phyloP scores from a whole-genome alignment of 345 rosid species.

The Populus pruinosa region DNA sequence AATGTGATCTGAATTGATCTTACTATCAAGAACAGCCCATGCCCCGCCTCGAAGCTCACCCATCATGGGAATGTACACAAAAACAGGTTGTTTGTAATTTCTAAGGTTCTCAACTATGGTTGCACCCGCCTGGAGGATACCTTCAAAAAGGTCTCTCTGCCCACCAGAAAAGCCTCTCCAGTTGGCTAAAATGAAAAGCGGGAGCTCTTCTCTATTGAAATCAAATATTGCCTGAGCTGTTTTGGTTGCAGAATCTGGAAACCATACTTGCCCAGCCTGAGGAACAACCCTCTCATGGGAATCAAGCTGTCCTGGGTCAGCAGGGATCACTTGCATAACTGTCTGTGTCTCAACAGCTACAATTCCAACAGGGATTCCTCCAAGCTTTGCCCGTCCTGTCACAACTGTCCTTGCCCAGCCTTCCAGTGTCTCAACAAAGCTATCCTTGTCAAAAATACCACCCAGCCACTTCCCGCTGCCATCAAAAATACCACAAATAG shows the following conservation, averaged over 20 bases:
- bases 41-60: slow-evolving; percentile 99
- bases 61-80: slow-evolving; percentile 97
- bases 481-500: slow-evolving; percentile 68
- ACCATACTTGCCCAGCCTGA: slow-evolving; percentile 99
- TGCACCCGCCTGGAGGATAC: slow-evolving; percentile 99
- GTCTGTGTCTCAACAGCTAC: slow-evolving; percentile 99
- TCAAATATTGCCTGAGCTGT: slow-evolving; percentile 96
- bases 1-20: slow-evolving; percentile 84
- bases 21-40: slow-evolving; percentile 98
- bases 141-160: slow-evolving; percentile 97
- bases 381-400: slow-evolving; percentile 99
- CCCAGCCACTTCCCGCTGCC: slow-evolving; percentile 82
- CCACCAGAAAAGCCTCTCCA: slow-evolving; percentile 99
- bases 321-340: slow-evolving; percentile 96
- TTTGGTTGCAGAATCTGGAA: slow-evolving; percentile 97
- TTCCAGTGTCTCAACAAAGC: slow-evolving; percentile 88
- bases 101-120: slow-evolving; percentile 95
- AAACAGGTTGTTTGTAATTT: slow-evolving; percentile 94
- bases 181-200: slow-evolving; percentile 91
- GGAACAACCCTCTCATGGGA: slow-evolving; percentile 99
- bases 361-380: slow-evolving; percentile 97
- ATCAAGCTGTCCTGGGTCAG: slow-evolving; percentile 99
- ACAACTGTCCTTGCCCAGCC: slow-evolving; percentile 99
- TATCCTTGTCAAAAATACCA: slow-evolving; percentile 91
- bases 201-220: slow-evolving; percentile 93